phyloP scores from a whole-genome alignment of 345 rosid genomes.

The Leavenworthia alabamica region DNA sequence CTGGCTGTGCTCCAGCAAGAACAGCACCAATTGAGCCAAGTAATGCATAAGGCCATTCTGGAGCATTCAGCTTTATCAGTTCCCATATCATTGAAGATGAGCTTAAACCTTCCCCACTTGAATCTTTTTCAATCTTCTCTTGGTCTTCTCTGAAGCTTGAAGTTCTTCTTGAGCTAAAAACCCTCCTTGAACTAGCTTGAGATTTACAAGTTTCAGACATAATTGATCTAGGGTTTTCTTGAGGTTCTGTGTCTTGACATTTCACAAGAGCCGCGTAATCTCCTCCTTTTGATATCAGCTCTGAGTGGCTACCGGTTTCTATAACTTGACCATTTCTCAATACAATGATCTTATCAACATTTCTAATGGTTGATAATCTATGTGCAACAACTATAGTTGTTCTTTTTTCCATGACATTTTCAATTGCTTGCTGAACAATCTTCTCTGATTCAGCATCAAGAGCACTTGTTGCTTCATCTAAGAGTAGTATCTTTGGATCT shows the following conservation, averaged over 20 bases:
- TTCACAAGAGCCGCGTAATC: slow-evolving; percentile 56
- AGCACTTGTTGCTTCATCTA: slow-evolving; percentile 95
- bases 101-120: slow-evolving; percentile 11
- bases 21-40: slow-evolving; percentile 80
- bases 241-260: slow-evolving; percentile 42
- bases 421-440: slow-evolving; percentile 67
- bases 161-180: slow-evolving; percentile 16
- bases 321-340: slow-evolving; percentile 57
- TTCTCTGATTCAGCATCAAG: slow-evolving; percentile 82
- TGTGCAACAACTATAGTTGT: slow-evolving; percentile 74
- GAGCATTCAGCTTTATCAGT: slow-evolving; percentile 60
- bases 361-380: slow-evolving; percentile 59
- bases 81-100: slow-evolving; percentile 43
- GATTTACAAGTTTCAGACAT: slow-evolving; percentile 37
- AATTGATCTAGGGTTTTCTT: slow-evolving; percentile 30
- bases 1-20: slow-evolving; percentile 61
- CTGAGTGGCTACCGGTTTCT: slow-evolving; percentile 64
- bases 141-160: slow-evolving; percentile 32
- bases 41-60: slow-evolving; percentile 75
- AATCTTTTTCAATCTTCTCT: slow-evolving; percentile 17
- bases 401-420: slow-evolving; percentile 50
- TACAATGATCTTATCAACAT: slow-evolving; percentile 58
- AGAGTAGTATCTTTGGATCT: slow-evolving; percentile 67
- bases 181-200: slow-evolving; percentile 30
- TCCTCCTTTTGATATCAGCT: slow-evolving; percentile 54